Evolutionary conservation across 148 eudicot genomes (phyloP), one percentile per base, ranked within the genome.

Genomic region (Chenopodium formosanum): DNA sequence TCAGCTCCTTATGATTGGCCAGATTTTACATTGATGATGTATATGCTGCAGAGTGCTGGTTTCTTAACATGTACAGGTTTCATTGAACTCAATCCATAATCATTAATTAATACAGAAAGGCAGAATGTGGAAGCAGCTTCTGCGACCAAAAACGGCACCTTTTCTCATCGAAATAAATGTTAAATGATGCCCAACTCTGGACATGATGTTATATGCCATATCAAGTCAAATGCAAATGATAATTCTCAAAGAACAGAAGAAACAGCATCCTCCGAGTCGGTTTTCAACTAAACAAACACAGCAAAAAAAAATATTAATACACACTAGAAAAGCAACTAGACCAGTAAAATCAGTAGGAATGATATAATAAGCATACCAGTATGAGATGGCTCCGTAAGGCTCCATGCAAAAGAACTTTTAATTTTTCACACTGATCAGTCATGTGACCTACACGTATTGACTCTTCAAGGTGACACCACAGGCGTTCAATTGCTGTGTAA

Each of bases 381-480:
- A 88, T 85, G 82, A 96, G 94, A 89, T 94, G 99, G 81, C 84
- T 89, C 52, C 79, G 77, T 75, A 96, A 74, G 82, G 92, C 92
- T 68, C 89, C 94, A 20, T 82, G 92, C 72, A 96, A 75, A 79
- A 92, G 88, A 20, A 40, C 88, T 85, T 90, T 96, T 66, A 94
- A 90, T 85, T 96, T 96, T 79, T 89, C 88, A 86, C 93, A 88
- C 52, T 92, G 98, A 73, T 92, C 92, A 81, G 83, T 80, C 97
- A 90, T 94, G 84, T 94, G 93, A 80, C 97, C 95, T 65, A 73
- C 79, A 76, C 82, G 88, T 75, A 90, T 88, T 13, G 91, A 87
- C 72, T 92, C 93, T 81, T 91, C 97, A 75, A 96, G 98, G 52
- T 86, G 88, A 86, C 91, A 86, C 98, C 99, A 96, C 76, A 96